These are phyloP conservation scores for Beauveria varroae DNA, from an alignment of 2,329 filamentous ascomycete species.

Conservation along the genomic window DNA sequence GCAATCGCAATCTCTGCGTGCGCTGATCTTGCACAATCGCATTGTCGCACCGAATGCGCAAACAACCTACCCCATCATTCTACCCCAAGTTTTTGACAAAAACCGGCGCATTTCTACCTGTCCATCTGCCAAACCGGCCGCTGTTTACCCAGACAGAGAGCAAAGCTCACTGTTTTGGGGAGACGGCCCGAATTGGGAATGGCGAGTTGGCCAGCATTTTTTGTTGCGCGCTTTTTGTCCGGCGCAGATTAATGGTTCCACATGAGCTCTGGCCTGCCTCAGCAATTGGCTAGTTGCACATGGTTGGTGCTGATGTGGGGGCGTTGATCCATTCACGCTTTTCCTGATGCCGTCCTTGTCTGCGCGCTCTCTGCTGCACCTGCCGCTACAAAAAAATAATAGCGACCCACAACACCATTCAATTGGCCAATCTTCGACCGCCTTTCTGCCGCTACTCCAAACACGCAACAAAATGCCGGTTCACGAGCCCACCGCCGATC, in stretches of 20 bases:
- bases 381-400: neutral
- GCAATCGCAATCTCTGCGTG: neutral
- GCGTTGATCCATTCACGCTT: conserved; percentile 19
- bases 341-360: conserved; percentile 7
- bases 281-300: conserved; percentile 21
- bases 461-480: neutral
- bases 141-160: conserved; percentile 6
- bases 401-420: neutral
- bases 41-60: conserved; percentile 4
- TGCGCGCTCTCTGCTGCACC: neutral
- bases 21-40: neutral
- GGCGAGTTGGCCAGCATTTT: conserved; percentile 11
- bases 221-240: conserved; percentile 20
- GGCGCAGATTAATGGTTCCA: conserved; percentile 27
- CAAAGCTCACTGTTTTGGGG: conserved; percentile 14
- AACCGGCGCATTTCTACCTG: neutral
- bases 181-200: conserved; percentile 7
- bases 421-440: conserved; percentile 8
- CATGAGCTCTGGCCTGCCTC: conserved; percentile 23
- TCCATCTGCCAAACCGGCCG: neutral
- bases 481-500: conserved; percentile 4
- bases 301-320: conserved; percentile 18
- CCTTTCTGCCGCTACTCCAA: neutral
- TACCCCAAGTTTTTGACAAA: neutral
- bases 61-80: neutral